Base-by-base conservation (phyloP, 106 monocot genomes). In the Alisma plantagoaquatica region DNA sequence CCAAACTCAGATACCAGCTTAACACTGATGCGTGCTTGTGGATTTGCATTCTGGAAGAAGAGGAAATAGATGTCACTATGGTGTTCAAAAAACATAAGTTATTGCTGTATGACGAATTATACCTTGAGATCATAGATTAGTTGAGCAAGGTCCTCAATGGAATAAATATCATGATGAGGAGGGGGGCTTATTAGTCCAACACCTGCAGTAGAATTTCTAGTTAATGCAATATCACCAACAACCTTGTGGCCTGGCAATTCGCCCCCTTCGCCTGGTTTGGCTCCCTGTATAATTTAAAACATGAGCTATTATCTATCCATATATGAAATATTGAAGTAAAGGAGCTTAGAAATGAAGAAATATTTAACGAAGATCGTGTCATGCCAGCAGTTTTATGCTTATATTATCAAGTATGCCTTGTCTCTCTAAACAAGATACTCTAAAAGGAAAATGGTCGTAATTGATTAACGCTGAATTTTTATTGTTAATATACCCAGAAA, bases 241-340 rank as follows among this genome's bases (percentile, higher is more conserved):
- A 92, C 92, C 66, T 92, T 92, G 62, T 86, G 66, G n/a, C 92
- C 92, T 48, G 92, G 92, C 62, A 92, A 75, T 68, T 92, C 92
- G 57, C 92, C 92, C 27, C 92, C 92, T 82, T 92, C 92, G 64
- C 92, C 92, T 43, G 92, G 92, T 70, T 92, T 92, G 23, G 92
- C 92, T 7, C 92, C 92, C 92, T 92, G 78, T 62, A 49, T 22
- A 49, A 30, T 23, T 38, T 54, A 38, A 73, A 38, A 14, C 35
- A 38, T 38, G 35, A 26, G 42, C 21, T 7, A 22, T 3, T 49
- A 19, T 16, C n/a, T n/a, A n/a, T n/a, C n/a, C n/a, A n/a, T n/a
- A n/a, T n/a, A n/a, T n/a, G n/a, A n/a, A n/a, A n/a, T n/a, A n/a
- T n/a, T n/a, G n/a, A n/a, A n/a, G n/a, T n/a, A n/a, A n/a, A n/a